phyloP scores from a whole-genome alignment of 805 yeast genomes.

The Grigorovia yakushimaensis region DNA sequence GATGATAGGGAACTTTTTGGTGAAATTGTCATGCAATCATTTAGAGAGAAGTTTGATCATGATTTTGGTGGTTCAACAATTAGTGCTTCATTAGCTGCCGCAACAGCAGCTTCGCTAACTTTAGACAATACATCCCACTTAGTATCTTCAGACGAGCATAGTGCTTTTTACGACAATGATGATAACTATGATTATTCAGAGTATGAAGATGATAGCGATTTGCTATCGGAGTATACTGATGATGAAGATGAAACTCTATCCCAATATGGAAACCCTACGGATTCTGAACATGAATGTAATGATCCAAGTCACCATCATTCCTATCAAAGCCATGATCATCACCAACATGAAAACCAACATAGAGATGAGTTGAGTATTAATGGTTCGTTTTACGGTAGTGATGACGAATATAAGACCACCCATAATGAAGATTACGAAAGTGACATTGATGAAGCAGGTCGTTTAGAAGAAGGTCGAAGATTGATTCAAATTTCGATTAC shows the following conservation, averaged over 20 bases:
- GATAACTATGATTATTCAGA: conserved; percentile 26
- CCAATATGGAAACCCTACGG: conserved; percentile 7
- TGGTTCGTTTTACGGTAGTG: conserved; percentile 4
- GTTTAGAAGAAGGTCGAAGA: conserved; percentile 69
- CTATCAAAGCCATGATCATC: conserved; percentile 4
- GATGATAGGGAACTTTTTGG: conserved; percentile 22
- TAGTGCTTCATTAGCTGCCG: conserved; percentile 21
- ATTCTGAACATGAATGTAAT: conserved; percentile 7
- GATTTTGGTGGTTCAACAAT: conserved; percentile 17
- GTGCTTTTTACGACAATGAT: conserved; percentile 15
- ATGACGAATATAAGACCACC: conserved; percentile 12
- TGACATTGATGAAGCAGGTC: conserved; percentile 46
- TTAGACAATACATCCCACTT: conserved; percentile 15
- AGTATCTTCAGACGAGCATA: conserved; percentile 11
- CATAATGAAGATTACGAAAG: conserved; percentile 27
- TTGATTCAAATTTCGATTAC: conserved; percentile 74
- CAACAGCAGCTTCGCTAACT: conserved; percentile 18
- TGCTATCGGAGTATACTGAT: conserved; percentile 18
- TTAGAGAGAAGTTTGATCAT: conserved; percentile 19
- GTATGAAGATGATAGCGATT: conserved; percentile 7
- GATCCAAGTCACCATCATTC: conserved; percentile 8
- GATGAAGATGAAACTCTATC: conserved; percentile 17
- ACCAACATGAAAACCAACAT: conserved; percentile 9
- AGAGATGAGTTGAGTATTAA: conserved; percentile 12
- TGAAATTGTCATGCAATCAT: conserved; percentile 22